Evolutionary conservation across 164 flowering plant genomes (phyloP).

Genomic region (Macadamia integrifolia): DNA sequence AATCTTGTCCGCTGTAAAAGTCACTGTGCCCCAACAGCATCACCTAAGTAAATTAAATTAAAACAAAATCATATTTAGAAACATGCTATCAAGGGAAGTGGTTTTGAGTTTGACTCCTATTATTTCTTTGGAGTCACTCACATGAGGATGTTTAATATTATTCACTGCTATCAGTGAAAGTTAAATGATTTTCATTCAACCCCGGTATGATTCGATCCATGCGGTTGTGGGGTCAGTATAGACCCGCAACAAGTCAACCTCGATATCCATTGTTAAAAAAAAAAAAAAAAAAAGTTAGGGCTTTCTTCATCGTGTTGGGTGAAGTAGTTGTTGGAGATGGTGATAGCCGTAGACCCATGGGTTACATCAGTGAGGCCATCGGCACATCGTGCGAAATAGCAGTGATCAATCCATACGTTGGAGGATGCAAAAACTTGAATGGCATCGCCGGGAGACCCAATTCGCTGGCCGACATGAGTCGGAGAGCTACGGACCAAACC

Average conservation of each 20-base stretch:
- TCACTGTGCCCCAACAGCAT: constrained; percentile 71
- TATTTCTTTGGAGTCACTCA: no score
- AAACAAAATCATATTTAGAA: no score
- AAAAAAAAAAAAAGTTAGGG: no score
- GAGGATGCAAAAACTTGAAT: constrained; percentile 18
- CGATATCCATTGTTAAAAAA: no score
- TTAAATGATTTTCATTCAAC: no score
- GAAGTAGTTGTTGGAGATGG: constrained; percentile 28
- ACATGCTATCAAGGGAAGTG: no score
- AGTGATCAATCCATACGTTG: constrained; percentile 30
- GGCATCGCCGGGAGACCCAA: constrained; percentile 24
- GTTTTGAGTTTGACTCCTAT: no score
- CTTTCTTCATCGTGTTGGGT: constrained; percentile 20
- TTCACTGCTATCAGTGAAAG: no score
- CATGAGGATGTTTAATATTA: no score
- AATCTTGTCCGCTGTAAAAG: constrained; percentile 36
- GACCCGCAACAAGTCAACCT: no score
- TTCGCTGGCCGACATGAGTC: constrained; percentile 16
- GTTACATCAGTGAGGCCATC: constrained; percentile 30
- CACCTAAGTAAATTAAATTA: constrained; percentile 34
- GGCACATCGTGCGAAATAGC: constrained; percentile 12
- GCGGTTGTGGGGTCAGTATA: no score
- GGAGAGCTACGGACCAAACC: constrained; percentile 20
- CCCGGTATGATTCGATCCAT: no score
- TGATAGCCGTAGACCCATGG: constrained; percentile 25